Base-by-base conservation (phyloP, 495 filamentous ascomycete genomes). In the Aspergillus baeticus region DNA sequence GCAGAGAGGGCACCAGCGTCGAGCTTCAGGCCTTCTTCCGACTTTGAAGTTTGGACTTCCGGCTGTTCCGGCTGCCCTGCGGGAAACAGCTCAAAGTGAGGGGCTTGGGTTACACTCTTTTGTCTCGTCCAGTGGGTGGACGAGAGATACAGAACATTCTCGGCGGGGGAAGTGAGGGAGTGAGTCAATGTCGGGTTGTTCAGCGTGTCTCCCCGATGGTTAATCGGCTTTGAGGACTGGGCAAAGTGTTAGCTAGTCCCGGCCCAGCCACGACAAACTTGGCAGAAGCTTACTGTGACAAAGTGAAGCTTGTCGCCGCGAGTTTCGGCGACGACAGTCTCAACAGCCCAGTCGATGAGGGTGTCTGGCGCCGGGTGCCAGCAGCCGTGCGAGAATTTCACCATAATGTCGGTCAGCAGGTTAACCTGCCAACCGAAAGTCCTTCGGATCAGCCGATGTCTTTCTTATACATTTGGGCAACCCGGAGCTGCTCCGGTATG, bases 281-380 rank as follows among this genome's bases (percentile, higher is more conserved):
- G 10, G 18, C 7, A 23, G 18, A 6, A 23, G 20, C 43, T 13
- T 38, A 56, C 54, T 18, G 54, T 56, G 18, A 56, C 54, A 17
- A 56, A 56, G 41, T 56, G 54, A 14, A 56, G 33, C 6, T 17
- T 35, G 10, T 56, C 54, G 8, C 43, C 43, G 43, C 54, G 54
- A 17, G 54, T 38, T 34, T 56, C 54, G 43, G 54, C 54, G 10
- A 23, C 31, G 54, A 56, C 54, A 13, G 54, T 56, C 22, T 56
- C 54, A 5, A 56, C 43, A 0, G 54, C 54, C 54, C 54, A 56
- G 43, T 56, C 54, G 22, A 56, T 56, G 43, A 56, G 43, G 10
- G 54, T 56, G n/a, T 56, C 54, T 18, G 54, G 54, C 31, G 44
- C 54, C 14, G 54, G 54, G 31, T 56, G 54, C 54, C 54, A 56